phyloP scores from a whole-genome alignment of 2,329 filamentous ascomycete species.

The Epichloe hybrida region DNA sequence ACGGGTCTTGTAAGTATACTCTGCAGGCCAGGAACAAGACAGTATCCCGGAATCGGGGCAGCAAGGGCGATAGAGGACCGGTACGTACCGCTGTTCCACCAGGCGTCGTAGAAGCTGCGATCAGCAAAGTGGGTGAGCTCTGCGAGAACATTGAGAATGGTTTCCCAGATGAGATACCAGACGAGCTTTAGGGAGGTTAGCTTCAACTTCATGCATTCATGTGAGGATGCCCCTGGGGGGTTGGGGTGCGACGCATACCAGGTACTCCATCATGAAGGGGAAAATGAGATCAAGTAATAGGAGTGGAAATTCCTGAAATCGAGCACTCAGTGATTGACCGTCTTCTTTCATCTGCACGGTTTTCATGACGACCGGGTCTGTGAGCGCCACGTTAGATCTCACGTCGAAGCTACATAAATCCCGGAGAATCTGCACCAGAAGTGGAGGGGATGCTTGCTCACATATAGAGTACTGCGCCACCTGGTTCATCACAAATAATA shows the following conservation, averaged over 20 bases:
- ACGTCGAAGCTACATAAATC: not conserved
- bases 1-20: no score
- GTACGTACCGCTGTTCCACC: constrained; percentile 44
- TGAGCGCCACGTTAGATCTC: constrained; percentile 2
- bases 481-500: constrained; percentile 68
- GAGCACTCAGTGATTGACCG: constrained; percentile 43
- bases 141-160: constrained; percentile 59
- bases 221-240: no score
- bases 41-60: no score
- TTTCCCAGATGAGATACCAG: constrained; percentile 76
- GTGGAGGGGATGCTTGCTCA: constrained; percentile 9
- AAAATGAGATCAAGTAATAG: constrained; percentile 64
- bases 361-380: constrained; percentile 54
- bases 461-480: constrained; percentile 64
- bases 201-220: no score
- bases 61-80: not conserved
- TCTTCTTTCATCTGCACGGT: constrained; percentile 54
- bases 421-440: no score
- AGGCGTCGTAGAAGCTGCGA: constrained; percentile 54
- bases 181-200: constrained; percentile 27
- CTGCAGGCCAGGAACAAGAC: no score
- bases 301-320: constrained; percentile 58
- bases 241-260: constrained; percentile 24
- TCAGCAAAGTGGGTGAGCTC: constrained; percentile 68
- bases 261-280: constrained; percentile 65